Percentiles rank a stretch among this genome's conserved stretches.
phyloP scores from a whole-genome alignment of 805 yeast species.

The Myxozyma neglecta region DNA sequence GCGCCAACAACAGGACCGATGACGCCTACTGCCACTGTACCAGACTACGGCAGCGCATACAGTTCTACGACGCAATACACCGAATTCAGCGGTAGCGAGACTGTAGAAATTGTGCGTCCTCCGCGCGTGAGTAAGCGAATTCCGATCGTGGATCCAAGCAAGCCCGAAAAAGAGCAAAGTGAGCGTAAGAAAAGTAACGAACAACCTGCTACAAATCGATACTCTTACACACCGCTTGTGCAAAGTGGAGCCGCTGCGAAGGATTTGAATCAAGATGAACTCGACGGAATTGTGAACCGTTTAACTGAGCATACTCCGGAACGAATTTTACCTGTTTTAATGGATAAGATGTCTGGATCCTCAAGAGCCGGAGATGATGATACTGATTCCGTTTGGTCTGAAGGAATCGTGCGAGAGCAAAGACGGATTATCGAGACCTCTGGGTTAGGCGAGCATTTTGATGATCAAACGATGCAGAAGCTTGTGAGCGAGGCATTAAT shows the following conservation, averaged over 20 bases:
- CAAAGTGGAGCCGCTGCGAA: conserved; percentile 23
- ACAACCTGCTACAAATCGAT: neutral
- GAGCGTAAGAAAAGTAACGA: neutral
- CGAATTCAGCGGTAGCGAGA: neutral
- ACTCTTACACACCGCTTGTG: conserved; percentile 24
- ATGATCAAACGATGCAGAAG: conserved; percentile 13
- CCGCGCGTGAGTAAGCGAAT: conserved; percentile 27
- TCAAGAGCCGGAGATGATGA: conserved; percentile 11
- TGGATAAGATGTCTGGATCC: neutral
- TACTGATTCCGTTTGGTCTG: conserved; percentile 19
- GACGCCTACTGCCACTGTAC: no score
- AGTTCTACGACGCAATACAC: neutral
- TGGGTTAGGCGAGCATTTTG: neutral
- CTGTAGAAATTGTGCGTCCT: conserved; percentile 9
- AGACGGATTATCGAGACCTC: conserved; percentile 10
- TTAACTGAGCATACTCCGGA: conserved; percentile 18
- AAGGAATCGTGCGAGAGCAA: conserved; percentile 1
- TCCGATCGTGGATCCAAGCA: conserved; percentile 25
- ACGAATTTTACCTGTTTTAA: neutral
- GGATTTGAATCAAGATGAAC: conserved; percentile 17
- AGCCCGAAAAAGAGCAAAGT: neutral
- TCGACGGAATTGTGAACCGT: conserved; percentile 26
- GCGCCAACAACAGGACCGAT: no score
- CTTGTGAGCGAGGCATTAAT: conserved; percentile 19
- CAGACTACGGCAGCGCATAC: no score